phyloP scores from a whole-genome alignment of 2,329 filamentous ascomycete genomes.

The Emmonsiellopsis sp. region DNA sequence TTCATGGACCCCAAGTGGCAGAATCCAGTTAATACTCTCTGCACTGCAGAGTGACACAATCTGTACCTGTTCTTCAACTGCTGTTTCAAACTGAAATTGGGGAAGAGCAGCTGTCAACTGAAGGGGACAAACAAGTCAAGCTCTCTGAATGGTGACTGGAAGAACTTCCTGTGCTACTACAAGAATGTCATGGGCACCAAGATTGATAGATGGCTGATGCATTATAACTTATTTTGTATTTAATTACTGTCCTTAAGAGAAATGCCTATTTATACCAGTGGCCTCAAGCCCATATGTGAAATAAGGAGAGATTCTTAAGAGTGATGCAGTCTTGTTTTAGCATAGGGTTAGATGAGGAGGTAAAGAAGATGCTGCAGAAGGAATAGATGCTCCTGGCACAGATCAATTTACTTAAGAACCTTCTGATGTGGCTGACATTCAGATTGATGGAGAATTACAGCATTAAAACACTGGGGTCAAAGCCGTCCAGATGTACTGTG shows the following conservation, averaged over 20 bases:
- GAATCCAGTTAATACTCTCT: constrained; percentile 12
- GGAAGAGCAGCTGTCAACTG: constrained; percentile 7
- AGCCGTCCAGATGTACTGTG: constrained; percentile 15
- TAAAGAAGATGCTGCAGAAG: constrained; percentile 4
- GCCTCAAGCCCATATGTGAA: constrained; percentile 15
- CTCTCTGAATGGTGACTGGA: constrained; percentile 16
- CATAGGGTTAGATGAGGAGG: constrained; percentile 6
- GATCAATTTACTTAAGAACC: constrained; percentile 16
- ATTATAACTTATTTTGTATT: too few relatives aligned
- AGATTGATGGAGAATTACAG: constrained; percentile 11
- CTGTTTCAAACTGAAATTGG: constrained; percentile 15
- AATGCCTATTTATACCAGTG: constrained; percentile 9
- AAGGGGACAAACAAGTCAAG: constrained; percentile 11
- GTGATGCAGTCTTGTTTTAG: too few relatives aligned
- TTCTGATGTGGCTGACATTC: constrained; percentile 13
- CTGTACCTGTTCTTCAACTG: constrained; percentile 17
- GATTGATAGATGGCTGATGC: constrained; percentile 12
- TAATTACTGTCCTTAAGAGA: too few relatives aligned
- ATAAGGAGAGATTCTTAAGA: too few relatives aligned
- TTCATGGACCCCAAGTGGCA: constrained; percentile 12
- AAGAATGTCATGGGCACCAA: constrained; percentile 7
- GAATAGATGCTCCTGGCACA: constrained; percentile 14
- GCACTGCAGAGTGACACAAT: constrained; percentile 11
- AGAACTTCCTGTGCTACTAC: constrained; percentile 17
- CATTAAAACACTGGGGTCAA: constrained; percentile 13